Percentiles rank a stretch among this genome's conserved stretches.
These are phyloP conservation scores for Hypoxylon sp. DNA, from an alignment of 2,329 filamentous ascomycete species.

Conservation along the genomic window DNA sequence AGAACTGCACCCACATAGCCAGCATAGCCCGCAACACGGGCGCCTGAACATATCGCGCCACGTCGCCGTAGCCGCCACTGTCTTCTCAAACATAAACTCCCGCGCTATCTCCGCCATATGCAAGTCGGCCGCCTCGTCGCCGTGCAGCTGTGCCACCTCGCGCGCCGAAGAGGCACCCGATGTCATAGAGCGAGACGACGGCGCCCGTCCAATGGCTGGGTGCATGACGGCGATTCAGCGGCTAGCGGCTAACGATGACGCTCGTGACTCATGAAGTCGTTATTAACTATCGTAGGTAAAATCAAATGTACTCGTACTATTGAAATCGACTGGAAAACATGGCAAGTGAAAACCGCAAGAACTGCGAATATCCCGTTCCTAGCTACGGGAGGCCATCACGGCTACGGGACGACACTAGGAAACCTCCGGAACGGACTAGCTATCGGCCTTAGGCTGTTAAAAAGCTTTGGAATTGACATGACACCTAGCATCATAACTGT, in stretches of 20 bases:
- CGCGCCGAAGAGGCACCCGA: constrained; percentile 35
- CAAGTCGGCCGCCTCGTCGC: constrained; percentile 56
- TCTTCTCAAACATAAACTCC: constrained; percentile 42
- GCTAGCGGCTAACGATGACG: constrained; percentile 38
- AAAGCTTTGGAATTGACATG: constrained; percentile 40
- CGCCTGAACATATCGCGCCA: constrained; percentile 49
- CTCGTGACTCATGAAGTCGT: constrained; percentile 26
- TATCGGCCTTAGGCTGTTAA: constrained; percentile 50
- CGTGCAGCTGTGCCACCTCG: constrained; percentile 46
- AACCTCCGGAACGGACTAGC: constrained; percentile 46
- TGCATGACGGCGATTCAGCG: constrained; percentile 34
- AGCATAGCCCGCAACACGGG: constrained; percentile 48
- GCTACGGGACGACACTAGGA: constrained; percentile 47
- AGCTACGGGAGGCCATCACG: constrained; percentile 52
- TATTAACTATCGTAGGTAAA: no score
- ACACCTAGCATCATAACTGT: constrained; percentile 37
- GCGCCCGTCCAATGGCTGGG: constrained; percentile 35
- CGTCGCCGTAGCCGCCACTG: constrained; percentile 33
- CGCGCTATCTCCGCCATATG: constrained; percentile 61
- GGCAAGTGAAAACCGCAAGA: constrained; percentile 34
- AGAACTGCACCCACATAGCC: constrained; percentile 47
- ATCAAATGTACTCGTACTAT: no score
- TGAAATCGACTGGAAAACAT: no score
- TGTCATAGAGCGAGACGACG: constrained; percentile 39
- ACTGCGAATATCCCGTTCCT: constrained; percentile 51